Base-by-base conservation (phyloP, 2,329 filamentous ascomycete species). In the Talaromyces marneffei region DNA sequence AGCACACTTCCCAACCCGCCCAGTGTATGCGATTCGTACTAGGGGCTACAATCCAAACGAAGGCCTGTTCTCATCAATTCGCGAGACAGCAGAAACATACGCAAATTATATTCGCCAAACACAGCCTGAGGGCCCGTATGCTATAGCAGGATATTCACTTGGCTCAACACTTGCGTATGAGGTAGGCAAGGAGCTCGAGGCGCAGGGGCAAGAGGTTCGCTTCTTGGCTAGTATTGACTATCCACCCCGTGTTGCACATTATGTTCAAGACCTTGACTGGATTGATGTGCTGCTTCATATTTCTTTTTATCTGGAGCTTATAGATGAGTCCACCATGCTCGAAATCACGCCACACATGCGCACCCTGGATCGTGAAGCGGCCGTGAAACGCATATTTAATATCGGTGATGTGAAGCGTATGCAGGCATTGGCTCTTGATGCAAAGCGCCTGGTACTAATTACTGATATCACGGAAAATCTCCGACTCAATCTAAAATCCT, bases 151-250 rank as follows among this genome's bases (percentile, higher is more conserved):
- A 0, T 83, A 83, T 64, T 77, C 72, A 7, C 81, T 78, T 62
- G 81, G 81, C 4, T 65, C 72, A 0, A 80, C 79, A 63, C 56
- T 82, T 0, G 77, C 79, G 0, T 83, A 81, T 60, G 81, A 83
- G 65, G 67, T 79, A 0, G 70, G 74, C 2, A 83, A 83, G 68
- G 35, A 58, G 2, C 70, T 83, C 4, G 73, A 81, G 54, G 53
- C 57, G 0, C 53, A 65, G 0, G 72, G 71, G 0, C 69, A 74
- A 1, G 66, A 69, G 42, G 77, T 83, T 0, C 53, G 64, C 0
- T 81, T 81, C 66, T 57, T 39, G n/a, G 52, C 48, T 67, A 77
- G 1, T 78, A 70, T 6, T 69, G 63, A 82, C 65, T 73, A 78
- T 16, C 78, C 79, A 4, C 80, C 79, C 5, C 73, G 77, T 59